Base-by-base conservation (phyloP, 805 yeast genomes). In the Priceomyces haplophilus region DNA sequence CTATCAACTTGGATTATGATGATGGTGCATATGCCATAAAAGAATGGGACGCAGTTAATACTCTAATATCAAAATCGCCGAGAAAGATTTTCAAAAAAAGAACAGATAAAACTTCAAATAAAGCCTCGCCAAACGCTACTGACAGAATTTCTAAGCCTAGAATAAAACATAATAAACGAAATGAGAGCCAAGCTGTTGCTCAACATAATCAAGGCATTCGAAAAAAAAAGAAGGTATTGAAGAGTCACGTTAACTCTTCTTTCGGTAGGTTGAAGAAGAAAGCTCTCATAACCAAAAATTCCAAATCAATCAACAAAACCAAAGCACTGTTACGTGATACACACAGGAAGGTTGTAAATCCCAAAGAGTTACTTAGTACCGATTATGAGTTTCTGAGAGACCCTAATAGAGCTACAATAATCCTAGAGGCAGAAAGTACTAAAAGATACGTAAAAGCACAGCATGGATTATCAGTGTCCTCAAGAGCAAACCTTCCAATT, bases 371-470 rank as follows among this genome's bases (percentile, higher is more conserved):
- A 8, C 34, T 50, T 3, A 32, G 36, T 2, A 21, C 39, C n/a
- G 29, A 42, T 19, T 51, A 51, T 43, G 39, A 46, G 11, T 55
- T 54, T 42, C 51, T 54, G 53, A 51, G 69, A 34, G 46, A 49
- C 18, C 72, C 73, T 1, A 36, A 46, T 13, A 43, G 48, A 25
- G 46, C 55, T 29, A 69, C 73, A 2, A 58, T 63, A 2, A 61
- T 47, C 0, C 50, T 62, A 38, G 75, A 69, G 46, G 67, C 60
- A 0, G 74, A 68, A 37, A 65, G 68, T 38, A 46, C 51, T 3
- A 45, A 41, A 8, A 50, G 43, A 17, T 57, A 48, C 32, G 48
- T 54, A 2, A 43, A 42, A 16, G 35, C 34, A n/a, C 7, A 30
- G 30, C 16, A 31, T 19, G 20, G 17, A 8, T 35, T 19, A 12